A percentile compares a stretch with the other conserved stretches of the same genome.
These are phyloP conservation scores for Paracoccidioides brasiliensis DNA, from an alignment of 2,329 filamentous ascomycete species.

Conservation along the genomic window DNA sequence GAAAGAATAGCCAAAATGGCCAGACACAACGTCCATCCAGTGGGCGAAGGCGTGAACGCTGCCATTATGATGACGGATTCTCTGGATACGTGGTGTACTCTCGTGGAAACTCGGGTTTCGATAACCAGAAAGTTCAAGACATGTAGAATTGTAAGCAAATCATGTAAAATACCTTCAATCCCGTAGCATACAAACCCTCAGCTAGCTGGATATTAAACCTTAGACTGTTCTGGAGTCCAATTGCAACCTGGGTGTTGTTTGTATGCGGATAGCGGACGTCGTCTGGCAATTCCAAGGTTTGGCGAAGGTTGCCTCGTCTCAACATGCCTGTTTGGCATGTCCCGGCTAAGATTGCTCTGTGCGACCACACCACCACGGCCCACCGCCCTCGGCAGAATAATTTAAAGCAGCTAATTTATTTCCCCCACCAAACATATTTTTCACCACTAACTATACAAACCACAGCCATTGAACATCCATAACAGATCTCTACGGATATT, in stretches of 20 bases:
- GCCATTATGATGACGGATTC: constrained; percentile 8
- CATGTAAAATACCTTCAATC: background rate
- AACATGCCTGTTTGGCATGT: background rate
- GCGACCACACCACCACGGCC: background rate
- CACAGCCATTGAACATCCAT: constrained; percentile 12
- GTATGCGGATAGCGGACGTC: background rate
- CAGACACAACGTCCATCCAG: constrained; percentile 52
- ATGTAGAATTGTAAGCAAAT: background rate
- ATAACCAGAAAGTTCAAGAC: background rate
- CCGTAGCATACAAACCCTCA: background rate
- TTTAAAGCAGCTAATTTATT: background rate
- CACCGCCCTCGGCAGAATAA: background rate
- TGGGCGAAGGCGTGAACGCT: constrained; percentile 35
- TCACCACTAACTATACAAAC: constrained; percentile 1
- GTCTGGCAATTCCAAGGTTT: no score
- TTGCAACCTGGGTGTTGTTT: background rate
- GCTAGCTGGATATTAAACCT: background rate
- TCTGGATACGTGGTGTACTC: background rate
- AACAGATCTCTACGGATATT: constrained; percentile 16
- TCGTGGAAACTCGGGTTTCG: background rate
- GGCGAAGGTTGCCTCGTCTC: constrained; percentile 16
- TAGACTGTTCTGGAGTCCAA: background rate
- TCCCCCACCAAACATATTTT: background rate
- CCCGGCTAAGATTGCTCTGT: background rate
- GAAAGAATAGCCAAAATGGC: constrained; percentile 46